These are phyloP conservation scores for Filosporella fistucella DNA, from an alignment of 495 filamentous ascomycete genomes.

Conservation along the genomic window DNA sequence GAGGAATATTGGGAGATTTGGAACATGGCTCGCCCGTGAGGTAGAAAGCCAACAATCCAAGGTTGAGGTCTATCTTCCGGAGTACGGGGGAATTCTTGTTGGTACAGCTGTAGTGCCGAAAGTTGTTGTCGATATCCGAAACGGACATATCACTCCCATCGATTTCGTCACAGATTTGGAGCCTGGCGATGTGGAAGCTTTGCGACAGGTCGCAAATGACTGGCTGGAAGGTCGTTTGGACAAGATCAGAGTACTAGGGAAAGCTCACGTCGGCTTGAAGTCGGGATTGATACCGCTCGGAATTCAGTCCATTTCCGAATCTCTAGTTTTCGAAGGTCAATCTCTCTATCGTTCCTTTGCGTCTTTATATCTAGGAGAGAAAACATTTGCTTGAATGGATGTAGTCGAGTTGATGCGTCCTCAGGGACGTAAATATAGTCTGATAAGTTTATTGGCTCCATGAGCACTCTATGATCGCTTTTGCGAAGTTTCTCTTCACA, in stretches of 20 bases:
- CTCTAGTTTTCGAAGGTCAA: constrained; percentile 76
- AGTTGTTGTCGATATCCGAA: constrained; percentile 67
- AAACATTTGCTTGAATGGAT: constrained; percentile 27
- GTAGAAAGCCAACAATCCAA: constrained; percentile 65
- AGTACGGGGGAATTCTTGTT: constrained; percentile 73
- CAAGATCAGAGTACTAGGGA: constrained; percentile 62
- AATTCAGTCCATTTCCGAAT: constrained; percentile 64
- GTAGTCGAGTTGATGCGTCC: constrained; percentile 7
- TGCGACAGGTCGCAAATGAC: constrained; percentile 78
- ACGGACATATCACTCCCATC: constrained; percentile 68
- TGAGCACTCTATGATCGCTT: too few relatives aligned
- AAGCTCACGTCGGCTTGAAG: constrained; percentile 63
- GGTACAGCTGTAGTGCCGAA: constrained; percentile 72
- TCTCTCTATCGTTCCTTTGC: constrained; percentile 53
- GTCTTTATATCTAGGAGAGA: constrained; percentile 45
- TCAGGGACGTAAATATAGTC: constrained; percentile 3
- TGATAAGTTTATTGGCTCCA: constrained; percentile 15
- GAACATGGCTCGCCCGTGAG: constrained; percentile 76
- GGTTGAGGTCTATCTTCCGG: constrained; percentile 76
- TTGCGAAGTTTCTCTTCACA: too few relatives aligned
- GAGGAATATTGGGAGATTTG: constrained; percentile 66
- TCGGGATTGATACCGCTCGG: constrained; percentile 76
- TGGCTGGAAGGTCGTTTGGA: constrained; percentile 77
- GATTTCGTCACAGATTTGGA: constrained; percentile 73
- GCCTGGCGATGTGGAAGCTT: constrained; percentile 71